Conservation (phyloP, 306 rosid genomes). For the Acmispon strigosus region DNA sequence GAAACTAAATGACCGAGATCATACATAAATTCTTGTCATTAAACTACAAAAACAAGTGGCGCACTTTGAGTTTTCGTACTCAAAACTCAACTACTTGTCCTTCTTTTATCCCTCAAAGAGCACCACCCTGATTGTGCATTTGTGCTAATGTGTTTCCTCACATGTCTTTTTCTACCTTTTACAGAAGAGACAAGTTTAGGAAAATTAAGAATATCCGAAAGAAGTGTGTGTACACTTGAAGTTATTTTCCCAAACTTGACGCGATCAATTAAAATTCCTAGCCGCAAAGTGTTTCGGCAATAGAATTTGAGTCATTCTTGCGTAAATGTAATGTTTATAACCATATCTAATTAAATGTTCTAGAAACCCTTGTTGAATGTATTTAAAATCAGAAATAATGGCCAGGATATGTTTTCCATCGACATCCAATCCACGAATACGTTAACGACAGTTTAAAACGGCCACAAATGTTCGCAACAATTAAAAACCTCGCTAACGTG, state of each 20-base stretch:
- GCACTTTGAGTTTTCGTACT: not conserved
- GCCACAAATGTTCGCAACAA: no score
- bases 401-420: no score
- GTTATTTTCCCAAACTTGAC: constrained; percentile 17
- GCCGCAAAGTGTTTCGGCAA: not conserved
- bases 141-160: constrained; percentile 5
- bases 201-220: constrained; percentile 11
- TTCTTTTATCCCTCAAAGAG: not conserved
- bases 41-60: constrained; percentile 9
- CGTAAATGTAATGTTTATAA: no score
- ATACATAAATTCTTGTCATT: not conserved
- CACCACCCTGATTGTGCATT: not conserved
- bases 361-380: no score
- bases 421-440: no score
- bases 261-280: no score
- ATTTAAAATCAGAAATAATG: no score
- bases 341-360: no score
- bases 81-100: constrained; percentile 1
- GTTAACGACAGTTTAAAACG: no score
- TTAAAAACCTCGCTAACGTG: no score
- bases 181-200: constrained; percentile 3
- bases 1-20: constrained; percentile 5
- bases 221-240: not conserved
- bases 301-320: no score
- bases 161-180: not conserved